Evolutionary conservation across 768 basidiomycete genomes (phyloP).

Genomic region (Calocybe gangraenosa): DNA sequence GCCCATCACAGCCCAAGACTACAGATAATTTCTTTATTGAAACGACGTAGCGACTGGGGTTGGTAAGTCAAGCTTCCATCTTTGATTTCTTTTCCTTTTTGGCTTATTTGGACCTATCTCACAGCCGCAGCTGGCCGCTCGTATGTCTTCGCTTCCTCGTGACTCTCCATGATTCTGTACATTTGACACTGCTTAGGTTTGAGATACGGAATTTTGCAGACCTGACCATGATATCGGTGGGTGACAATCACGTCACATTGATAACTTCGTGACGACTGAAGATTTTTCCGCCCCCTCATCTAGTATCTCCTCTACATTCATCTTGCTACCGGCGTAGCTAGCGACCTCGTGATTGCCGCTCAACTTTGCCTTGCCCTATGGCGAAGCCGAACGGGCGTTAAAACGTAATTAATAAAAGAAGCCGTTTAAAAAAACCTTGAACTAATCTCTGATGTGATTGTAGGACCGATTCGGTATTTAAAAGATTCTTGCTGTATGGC

Average conservation of each 20-base stretch:
- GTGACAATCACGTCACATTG: neutral
- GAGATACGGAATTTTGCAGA: slow-evolving; percentile 1
- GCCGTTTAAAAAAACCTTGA: too few species aligned
- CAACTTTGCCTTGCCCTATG: neutral
- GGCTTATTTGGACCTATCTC: too few species aligned
- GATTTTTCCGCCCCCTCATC: neutral
- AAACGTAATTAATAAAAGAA: too few species aligned
- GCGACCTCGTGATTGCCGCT: slow-evolving; percentile 4
- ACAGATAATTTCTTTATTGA: neutral
- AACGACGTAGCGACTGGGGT: neutral
- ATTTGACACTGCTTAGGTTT: neutral
- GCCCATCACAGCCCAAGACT: neutral
- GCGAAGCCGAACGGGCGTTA: neutral
- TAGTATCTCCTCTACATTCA: slow-evolving; percentile 10
- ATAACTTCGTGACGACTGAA: too few species aligned
- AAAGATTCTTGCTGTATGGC: slow-evolving; percentile 1
- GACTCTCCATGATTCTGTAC: neutral
- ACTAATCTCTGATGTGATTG: neutral
- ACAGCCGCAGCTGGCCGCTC: slow-evolving; percentile 6
- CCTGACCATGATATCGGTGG: slow-evolving; percentile 4
- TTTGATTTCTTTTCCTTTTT: too few species aligned
- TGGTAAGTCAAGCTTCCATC: neutral
- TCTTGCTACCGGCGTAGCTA: neutral
- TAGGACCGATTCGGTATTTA: slow-evolving; percentile 9
- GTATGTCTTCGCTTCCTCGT: neutral